Base-by-base conservation (phyloP, 2,329 filamentous ascomycete genomes). In the Phaeosphaeria sp. region DNA sequence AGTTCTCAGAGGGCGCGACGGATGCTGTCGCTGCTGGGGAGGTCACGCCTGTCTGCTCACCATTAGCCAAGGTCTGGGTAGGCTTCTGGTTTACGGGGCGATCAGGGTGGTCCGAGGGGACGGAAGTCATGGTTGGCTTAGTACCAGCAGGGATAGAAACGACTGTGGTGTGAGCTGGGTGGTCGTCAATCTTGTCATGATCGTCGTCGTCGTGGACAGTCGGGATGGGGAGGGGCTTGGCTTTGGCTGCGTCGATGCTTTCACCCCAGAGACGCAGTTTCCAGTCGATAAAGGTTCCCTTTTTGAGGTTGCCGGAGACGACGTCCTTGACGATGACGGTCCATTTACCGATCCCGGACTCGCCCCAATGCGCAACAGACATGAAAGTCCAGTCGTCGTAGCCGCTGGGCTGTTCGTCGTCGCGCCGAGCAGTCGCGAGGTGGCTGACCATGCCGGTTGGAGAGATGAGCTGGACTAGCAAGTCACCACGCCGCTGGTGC, bases 331-430 rank as follows among this genome's bases (percentile, higher is more conserved):
- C 87, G 50, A 97, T 82, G 40, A 99, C 84, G 0, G 91, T 96
- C 95, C 95, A 99, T 21, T 87, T 93, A 51, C 95, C 95, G 56
- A 93, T 78, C 57, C 93, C 93, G 44, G 85, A 84, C 78, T 99
- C 95, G 49, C 95, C 95, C 92, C 93, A 99, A 76, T 99, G 95
- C 63, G 89, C 93, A 39, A 99, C 95, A 60, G 90, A 96, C 95
- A 99, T 99, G 71, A 99, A 99, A 0, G 94, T 98, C 95, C 95
- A 99, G 79, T 98, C 92, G 39, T 89, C 81, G 75, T 98, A 99
- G 8, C 95, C 95, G 21, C 79, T 78, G 0, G 79, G 74, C 36
- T 84, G 85, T 1, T 84, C 81, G 75, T 99, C 95, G 21, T 86
- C 77, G 58, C 84, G 84, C 63, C 95, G 90, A 1, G 89, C 82